Percentiles rank a stretch among this genome's conserved stretches.
Evolutionary conservation across 2,329 filamentous ascomycete genomes (phyloP).

Genomic region (Sporothrix luriei): DNA sequence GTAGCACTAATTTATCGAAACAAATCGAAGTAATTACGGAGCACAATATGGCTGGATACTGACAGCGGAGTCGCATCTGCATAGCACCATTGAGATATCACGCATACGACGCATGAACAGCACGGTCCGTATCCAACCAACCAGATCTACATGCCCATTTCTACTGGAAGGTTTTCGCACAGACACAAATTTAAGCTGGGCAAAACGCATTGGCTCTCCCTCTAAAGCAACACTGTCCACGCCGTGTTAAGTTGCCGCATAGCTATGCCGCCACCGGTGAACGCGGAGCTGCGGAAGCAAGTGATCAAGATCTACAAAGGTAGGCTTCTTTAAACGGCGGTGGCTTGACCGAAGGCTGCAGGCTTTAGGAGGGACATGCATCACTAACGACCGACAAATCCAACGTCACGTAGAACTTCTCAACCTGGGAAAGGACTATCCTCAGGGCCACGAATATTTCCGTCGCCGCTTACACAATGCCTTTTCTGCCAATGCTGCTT

Average conservation of each 20-base stretch:
- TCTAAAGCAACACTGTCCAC: neutral
- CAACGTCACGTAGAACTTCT: slow-evolving; percentile 67
- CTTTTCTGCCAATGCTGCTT: slow-evolving; percentile 72
- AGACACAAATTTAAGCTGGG: neutral
- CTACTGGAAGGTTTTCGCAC: neutral
- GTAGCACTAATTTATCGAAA: too few species aligned
- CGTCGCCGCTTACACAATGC: slow-evolving; percentile 78
- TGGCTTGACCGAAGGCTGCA: neutral
- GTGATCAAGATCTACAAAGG: slow-evolving; percentile 91
- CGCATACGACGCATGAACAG: too few species aligned
- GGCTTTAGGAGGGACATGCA: neutral
- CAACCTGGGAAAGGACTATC: slow-evolving; percentile 82
- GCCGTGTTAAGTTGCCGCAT: neutral
- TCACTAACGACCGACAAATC: neutral
- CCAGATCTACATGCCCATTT: neutral
- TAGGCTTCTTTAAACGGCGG: slow-evolving; percentile 42
- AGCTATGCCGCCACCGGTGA: slow-evolving; percentile 45
- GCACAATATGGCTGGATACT: too few species aligned
- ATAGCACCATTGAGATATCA: too few species aligned
- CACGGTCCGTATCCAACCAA: too few species aligned
- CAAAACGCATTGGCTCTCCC: too few species aligned
- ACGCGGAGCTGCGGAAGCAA: slow-evolving; percentile 67
- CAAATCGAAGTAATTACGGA: too few species aligned
- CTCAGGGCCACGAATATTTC: slow-evolving; percentile 80
- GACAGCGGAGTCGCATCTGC: too few species aligned